Conservation (phyloP, 495 filamentous ascomycete genomes). For the Wilcoxina mikolae region DNA sequence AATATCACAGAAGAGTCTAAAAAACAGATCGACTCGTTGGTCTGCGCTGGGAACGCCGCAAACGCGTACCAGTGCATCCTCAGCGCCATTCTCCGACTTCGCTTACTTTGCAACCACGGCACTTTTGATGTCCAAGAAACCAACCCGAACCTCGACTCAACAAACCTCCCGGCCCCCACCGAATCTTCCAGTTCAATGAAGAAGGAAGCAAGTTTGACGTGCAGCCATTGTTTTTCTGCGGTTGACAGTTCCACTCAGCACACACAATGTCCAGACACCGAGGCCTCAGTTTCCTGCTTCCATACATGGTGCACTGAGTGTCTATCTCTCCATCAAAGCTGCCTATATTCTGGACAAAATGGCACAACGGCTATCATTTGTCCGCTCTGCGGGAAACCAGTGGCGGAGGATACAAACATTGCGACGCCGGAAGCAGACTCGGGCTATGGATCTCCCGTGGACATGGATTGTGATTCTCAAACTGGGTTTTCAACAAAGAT, state of each 20-base stretch:
- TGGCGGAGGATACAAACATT: background rate
- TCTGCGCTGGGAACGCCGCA: conserved; percentile 5
- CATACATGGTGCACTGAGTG: background rate
- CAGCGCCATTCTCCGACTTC: conserved; percentile 33
- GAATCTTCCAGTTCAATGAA: background rate
- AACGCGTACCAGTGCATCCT: conserved; percentile 30
- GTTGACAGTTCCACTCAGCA: background rate
- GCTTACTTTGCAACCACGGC: conserved; percentile 37
- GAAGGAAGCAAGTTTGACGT: background rate
- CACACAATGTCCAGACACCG: too few species aligned
- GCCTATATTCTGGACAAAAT: background rate
- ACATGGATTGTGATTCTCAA: conserved; percentile 4
- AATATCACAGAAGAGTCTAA: conserved; percentile 63
- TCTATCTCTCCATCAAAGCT: background rate
- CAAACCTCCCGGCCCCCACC: too few species aligned
- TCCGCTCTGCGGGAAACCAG: background rate
- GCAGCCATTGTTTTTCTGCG: background rate
- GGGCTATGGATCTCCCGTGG: background rate
- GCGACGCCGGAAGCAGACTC: background rate
- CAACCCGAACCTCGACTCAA: too few species aligned
- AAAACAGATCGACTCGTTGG: conserved; percentile 29
- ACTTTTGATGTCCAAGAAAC: conserved; percentile 33
- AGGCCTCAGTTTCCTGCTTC: background rate
- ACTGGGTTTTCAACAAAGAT: conserved; percentile 31
- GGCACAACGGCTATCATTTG: background rate